Evolutionary conservation across 495 filamentous ascomycete genomes (phyloP).

Genomic region (Penicillium riverlandense): DNA sequence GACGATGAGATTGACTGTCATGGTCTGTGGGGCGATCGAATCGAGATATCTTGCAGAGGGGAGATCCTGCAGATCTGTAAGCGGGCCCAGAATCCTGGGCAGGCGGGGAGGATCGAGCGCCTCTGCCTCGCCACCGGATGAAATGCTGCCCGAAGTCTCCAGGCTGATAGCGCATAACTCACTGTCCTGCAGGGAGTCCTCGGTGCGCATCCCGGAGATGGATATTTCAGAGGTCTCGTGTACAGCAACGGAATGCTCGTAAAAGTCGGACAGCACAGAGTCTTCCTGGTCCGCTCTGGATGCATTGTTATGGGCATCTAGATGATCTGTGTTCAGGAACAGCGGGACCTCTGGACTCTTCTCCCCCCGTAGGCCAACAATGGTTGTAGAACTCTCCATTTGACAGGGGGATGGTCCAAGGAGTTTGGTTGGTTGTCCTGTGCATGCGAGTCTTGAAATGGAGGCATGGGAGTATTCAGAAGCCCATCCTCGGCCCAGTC

Average conservation of each 20-base stretch:
- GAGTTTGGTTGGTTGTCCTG: slow-evolving; percentile 4
- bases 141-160: slow-evolving; percentile 6
- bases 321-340: slow-evolving; percentile 45
- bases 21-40: slow-evolving; percentile 70
- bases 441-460: slow-evolving; percentile 27
- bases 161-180: slow-evolving; percentile 16
- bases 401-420: slow-evolving; percentile 18
- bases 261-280: slow-evolving; percentile 52
- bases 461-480: slow-evolving; percentile 38
- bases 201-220: slow-evolving; percentile 6
- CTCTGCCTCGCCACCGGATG: slow-evolving; percentile 8
- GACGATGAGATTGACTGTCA: slow-evolving; percentile 69
- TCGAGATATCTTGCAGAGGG: slow-evolving; percentile 61
- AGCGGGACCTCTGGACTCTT: slow-evolving; percentile 19
- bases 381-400: slow-evolving; percentile 33
- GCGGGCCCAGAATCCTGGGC: slow-evolving; percentile 16
- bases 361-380: neutral
- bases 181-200: slow-evolving; percentile 21
- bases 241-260: slow-evolving; percentile 63
- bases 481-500: slow-evolving; percentile 49
- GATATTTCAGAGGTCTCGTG: slow-evolving; percentile 43
- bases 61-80: slow-evolving; percentile 63
- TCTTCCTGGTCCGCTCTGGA: slow-evolving; percentile 17
- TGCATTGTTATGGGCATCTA: slow-evolving; percentile 13
- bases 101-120: slow-evolving; percentile 1